phyloP scores from a whole-genome alignment of 2,329 filamentous ascomycete genomes.

The Berkeleyomyces rouxiae region DNA sequence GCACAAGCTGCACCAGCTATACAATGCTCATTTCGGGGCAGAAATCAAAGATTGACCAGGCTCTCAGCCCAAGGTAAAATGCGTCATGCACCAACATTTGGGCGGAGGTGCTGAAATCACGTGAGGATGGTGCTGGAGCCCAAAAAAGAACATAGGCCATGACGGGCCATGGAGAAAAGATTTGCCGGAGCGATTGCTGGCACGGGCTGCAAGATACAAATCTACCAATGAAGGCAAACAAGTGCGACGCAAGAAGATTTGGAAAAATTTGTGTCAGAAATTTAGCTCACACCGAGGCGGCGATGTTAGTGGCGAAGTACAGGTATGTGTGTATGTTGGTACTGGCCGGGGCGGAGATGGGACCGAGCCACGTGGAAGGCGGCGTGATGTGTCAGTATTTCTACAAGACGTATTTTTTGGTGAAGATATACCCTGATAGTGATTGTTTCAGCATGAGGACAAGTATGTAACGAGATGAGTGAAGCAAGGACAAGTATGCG shows the following conservation, averaged over 20 bases:
- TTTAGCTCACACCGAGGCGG: not conserved
- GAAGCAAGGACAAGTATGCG: not conserved
- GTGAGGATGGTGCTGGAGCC: no score
- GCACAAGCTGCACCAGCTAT: no score
- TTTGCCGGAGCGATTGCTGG: not conserved
- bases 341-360: not conserved
- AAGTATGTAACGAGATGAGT: not conserved
- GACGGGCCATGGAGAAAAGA: not conserved
- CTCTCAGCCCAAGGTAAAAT: no score
- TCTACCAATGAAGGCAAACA: no score
- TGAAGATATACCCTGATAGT: not conserved
- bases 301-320: not conserved
- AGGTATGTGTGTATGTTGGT: not conserved
- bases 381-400: not conserved
- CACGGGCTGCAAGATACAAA: not conserved
- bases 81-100: no score
- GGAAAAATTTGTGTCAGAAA: not conserved
- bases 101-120: no score
- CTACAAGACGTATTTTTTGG: not conserved
- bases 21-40: no score
- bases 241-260: not conserved
- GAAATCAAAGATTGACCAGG: no score
- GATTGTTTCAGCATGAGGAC: not conserved
- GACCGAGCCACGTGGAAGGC: slow-evolving; percentile 1
- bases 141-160: no score